Evolutionary conservation across 345 rosid species (phyloP).

Genomic region (Nephelium lappaceum): DNA sequence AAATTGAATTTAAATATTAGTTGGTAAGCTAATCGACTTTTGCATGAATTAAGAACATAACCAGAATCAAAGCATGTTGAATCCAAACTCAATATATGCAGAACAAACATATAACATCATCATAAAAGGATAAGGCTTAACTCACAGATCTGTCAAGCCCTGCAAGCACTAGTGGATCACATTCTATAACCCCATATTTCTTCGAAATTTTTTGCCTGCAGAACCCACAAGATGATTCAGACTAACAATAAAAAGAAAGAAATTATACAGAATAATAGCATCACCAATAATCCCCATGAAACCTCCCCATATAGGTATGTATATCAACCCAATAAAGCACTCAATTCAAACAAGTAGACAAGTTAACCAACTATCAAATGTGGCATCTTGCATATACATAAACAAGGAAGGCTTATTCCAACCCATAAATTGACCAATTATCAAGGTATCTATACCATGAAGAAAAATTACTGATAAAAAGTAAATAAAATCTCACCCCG

Average conservation of each 20-base stretch:
- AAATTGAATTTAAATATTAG: neutral
- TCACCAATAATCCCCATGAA: neutral
- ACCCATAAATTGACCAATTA: constrained; percentile 5
- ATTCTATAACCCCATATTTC: constrained; percentile 86
- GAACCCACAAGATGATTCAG: constrained; percentile 21
- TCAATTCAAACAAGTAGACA: constrained; percentile 3
- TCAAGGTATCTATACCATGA: neutral
- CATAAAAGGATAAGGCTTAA: constrained; percentile 25
- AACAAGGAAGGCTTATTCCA: neutral
- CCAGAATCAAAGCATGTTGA: constrained; percentile 14
- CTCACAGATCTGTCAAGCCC: constrained; percentile 90
- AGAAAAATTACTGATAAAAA: neutral
- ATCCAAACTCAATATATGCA: neutral
- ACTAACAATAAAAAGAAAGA: neutral
- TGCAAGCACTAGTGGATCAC: constrained; percentile 70
- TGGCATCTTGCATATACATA: constrained; percentile 6
- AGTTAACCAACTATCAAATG: constrained; percentile 8
- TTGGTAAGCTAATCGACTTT: neutral
- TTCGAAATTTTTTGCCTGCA: constrained; percentile 65
- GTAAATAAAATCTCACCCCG: constrained; percentile 52
- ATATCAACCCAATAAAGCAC: neutral
- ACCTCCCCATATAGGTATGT: neutral
- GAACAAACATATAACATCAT: neutral
- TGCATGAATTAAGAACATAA: neutral
- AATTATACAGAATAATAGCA: constrained; percentile 8